phyloP scores from a whole-genome alignment of 1,284 basidiomycete species.

The Laetiporus sulphureus region DNA sequence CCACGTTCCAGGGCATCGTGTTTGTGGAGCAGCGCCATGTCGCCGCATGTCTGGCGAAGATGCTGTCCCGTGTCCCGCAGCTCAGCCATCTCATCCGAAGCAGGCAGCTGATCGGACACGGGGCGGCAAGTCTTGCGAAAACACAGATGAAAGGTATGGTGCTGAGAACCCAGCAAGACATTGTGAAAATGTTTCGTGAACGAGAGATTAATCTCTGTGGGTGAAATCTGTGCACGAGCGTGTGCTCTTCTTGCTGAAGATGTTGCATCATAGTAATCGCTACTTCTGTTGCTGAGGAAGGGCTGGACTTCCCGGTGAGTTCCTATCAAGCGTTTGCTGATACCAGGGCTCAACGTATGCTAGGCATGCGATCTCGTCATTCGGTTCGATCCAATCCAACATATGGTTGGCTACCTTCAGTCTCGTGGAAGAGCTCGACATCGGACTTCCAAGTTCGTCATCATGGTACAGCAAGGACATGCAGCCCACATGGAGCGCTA shows the following conservation, averaged over 20 bases:
- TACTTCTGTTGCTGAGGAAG: conserved; percentile 84
- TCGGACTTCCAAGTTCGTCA: conserved; percentile 65
- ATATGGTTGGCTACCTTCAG: conserved; percentile 79
- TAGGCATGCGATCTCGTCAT: conserved; percentile 81
- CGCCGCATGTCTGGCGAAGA: conserved; percentile 59
- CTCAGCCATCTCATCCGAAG: conserved; percentile 52
- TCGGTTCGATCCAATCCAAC: conserved; percentile 70
- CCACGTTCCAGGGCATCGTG: conserved; percentile 70
- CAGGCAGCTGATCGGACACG: conserved; percentile 67
- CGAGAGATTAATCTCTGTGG: conserved; percentile 63
- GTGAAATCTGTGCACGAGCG: conserved; percentile 19
- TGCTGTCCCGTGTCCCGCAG: conserved; percentile 53
- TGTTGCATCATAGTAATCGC: conserved; percentile 51
- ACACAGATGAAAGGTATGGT: conserved; percentile 44
- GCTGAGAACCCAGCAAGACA: conserved; percentile 46
- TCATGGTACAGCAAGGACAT: conserved; percentile 68
- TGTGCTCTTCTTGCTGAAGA: not conserved
- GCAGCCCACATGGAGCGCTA: conserved; percentile 50
- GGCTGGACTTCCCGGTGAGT: conserved; percentile 74
- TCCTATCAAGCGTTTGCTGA: not conserved
- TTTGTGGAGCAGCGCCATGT: conserved; percentile 81
- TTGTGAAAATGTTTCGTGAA: conserved; percentile 58
- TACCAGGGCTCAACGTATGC: conserved; percentile 1
- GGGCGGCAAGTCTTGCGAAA: conserved; percentile 32
- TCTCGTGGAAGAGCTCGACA: conserved; percentile 79